phyloP scores from a whole-genome alignment of 1,284 basidiomycete species.

The Microbotryomycetes sp. region DNA sequence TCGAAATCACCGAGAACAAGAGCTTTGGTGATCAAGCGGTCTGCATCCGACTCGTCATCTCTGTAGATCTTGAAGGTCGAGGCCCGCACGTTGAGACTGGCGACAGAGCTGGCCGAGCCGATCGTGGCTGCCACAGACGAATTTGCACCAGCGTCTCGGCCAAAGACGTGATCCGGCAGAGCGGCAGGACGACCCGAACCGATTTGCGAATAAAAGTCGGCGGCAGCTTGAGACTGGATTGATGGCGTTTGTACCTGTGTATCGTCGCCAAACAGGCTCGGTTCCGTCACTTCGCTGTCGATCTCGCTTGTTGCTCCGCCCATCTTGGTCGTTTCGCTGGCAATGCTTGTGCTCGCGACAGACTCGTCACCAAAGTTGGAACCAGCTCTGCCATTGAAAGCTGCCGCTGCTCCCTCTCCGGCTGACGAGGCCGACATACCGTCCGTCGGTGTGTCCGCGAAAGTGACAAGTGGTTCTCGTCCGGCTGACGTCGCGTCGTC shows the following conservation, averaged over 20 bases:
- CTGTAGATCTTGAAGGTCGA: constrained; percentile 85
- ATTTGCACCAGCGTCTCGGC: constrained; percentile 54
- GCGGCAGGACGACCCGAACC: constrained; percentile 45
- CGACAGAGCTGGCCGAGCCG: constrained; percentile 76
- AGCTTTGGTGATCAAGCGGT: constrained; percentile 83
- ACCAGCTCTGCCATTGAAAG: constrained; percentile 42
- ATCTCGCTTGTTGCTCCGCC: constrained; percentile 54
- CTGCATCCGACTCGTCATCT: constrained; percentile 72
- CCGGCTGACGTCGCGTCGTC: constrained; percentile 31
- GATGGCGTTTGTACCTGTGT: constrained; percentile 4
- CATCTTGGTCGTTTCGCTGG: constrained; percentile 56
- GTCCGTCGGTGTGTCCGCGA: constrained; percentile 52
- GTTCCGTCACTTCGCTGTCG: constrained; percentile 48
- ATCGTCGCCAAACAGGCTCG: constrained; percentile 83
- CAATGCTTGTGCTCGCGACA: constrained; percentile 52
- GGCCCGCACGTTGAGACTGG: constrained; percentile 56
- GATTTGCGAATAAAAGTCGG: constrained; percentile 83
- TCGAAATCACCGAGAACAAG: constrained; percentile 91
- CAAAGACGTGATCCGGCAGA: constrained; percentile 52
- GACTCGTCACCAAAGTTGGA: constrained; percentile 47
- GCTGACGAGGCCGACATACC: constrained; percentile 34
- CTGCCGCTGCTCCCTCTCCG: constrained; percentile 47
- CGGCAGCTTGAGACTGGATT: constrained; percentile 49
- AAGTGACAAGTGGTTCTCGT: constrained; percentile 66
- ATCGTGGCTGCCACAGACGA: constrained; percentile 85